These are phyloP conservation scores for Marasmius sp. DNA, from an alignment of 1,284 basidiomycete genomes.

Conservation along the genomic window DNA sequence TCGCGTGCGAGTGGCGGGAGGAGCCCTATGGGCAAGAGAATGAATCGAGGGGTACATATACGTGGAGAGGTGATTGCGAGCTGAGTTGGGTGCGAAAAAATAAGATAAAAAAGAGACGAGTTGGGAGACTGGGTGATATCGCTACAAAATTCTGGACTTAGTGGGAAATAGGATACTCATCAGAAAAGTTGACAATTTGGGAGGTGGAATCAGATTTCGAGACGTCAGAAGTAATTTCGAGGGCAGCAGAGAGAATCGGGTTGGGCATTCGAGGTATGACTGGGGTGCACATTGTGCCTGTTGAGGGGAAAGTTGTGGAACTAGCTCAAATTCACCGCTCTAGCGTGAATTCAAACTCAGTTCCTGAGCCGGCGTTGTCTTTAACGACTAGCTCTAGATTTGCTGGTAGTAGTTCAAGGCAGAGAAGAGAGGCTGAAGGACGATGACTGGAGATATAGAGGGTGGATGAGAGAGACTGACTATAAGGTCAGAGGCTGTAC, in stretches of 20 bases:
- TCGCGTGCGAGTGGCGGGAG: slow-evolving; percentile 60
- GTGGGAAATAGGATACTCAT: slow-evolving; percentile 32
- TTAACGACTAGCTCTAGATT: not conserved
- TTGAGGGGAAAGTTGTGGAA: not conserved
- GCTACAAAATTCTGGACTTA: slow-evolving; percentile 25
- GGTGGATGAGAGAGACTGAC: not conserved
- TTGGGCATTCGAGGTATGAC: slow-evolving; percentile 24
- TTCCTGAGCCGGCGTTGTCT: not conserved
- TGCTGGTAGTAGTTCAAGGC: not conserved
- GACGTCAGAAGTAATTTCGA: slow-evolving; percentile 15
- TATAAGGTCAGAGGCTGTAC: not conserved
- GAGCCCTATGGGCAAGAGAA: slow-evolving; percentile 65
- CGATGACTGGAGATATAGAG: not conserved
- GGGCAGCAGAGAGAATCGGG: slow-evolving; percentile 18
- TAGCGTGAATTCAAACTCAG: not conserved
- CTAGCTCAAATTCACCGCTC: not conserved
- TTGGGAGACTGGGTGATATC: not conserved
- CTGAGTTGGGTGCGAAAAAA: slow-evolving; percentile 23
- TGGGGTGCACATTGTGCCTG: slow-evolving; percentile 38
- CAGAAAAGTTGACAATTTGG: slow-evolving; percentile 14
- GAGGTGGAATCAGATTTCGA: slow-evolving; percentile 13
- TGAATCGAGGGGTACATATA: slow-evolving; percentile 62
- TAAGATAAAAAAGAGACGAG: slow-evolving; percentile 19
- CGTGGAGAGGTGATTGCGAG: slow-evolving; percentile 19
- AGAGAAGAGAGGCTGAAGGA: not conserved